Base-by-base conservation (phyloP, 148 eudicot genomes). In the Arbutus unedo region DNA sequence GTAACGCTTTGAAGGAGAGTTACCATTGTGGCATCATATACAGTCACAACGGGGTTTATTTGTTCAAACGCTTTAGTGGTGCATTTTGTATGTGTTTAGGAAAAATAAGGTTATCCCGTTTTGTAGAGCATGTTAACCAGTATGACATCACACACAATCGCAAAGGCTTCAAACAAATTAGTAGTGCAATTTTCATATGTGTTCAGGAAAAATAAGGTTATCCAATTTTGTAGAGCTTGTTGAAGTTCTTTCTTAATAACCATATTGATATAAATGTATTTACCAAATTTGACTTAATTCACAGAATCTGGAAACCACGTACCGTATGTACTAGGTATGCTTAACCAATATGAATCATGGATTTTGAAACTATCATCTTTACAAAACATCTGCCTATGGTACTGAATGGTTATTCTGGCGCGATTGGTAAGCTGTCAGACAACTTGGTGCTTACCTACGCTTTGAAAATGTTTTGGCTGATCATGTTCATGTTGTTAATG, bases 401-500 rank as follows among this genome's bases (percentile, higher is more conserved):
- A 41, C 18, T 48, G 53, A 38, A 15, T 77, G 49, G 44, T 4
- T 77, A 31, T 57, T 66, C 10, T 16, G 49, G 31, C 13, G n/a
- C 18, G 7, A 38, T n/a, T 11, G 49, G 19, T 16, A 78, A 53
- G 13, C 21, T 38, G 38, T 56, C 44, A 43, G 41, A 10, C 51
- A 13, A 48, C 56, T 67, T 49, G 4, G 13, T 25, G 18, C 45
- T 80, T 23, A 80, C 14, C 57, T 59, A 7, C 55, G 3, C 54
- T 59, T 45, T 0, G 31, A 19, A 54, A 16, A 8, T 68, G 38
- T 50, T 51, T 41, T 60, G 38, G 64, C 66, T 77, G 74, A 51
- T 83, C 55, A 23, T 31, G 18, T 21, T 76, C 44, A 45, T 81
- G 62, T 50, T 79, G 9, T 81, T 67, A 9, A 59, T 48, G 19